Conservation (phyloP, 2,329 filamentous ascomycete species). For the Cladosporium sp. region DNA sequence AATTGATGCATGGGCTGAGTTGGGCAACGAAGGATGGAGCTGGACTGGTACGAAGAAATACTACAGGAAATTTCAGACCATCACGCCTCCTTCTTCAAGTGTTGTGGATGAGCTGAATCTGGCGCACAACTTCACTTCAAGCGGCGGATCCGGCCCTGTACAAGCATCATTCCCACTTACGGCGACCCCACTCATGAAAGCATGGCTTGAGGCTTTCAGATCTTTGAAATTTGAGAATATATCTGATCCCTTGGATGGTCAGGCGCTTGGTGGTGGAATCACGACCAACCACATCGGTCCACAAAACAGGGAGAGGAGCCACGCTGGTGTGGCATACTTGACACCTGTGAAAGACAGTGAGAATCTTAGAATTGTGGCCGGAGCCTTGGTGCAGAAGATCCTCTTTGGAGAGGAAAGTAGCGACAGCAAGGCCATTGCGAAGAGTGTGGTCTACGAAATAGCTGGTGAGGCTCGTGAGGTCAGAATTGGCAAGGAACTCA, state of each 20-base stretch:
- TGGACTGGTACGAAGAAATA: constrained; percentile 32
- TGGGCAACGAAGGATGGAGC: constrained; percentile 42
- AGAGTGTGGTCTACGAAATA: constrained; percentile 18
- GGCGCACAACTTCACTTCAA: constrained; percentile 22
- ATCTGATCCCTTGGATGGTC: constrained; percentile 21
- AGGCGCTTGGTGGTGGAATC: neutral
- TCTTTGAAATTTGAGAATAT: constrained; percentile 20
- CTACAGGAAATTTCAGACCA: constrained; percentile 11
- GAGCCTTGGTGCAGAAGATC: constrained; percentile 24
- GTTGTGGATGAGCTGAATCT: constrained; percentile 14
- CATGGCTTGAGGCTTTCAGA: constrained; percentile 25
- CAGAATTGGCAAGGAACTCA: constrained; percentile 48
- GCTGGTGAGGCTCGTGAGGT: constrained; percentile 26
- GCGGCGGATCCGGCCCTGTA: constrained; percentile 24
- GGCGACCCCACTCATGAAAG: constrained; percentile 18
- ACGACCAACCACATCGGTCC: constrained; percentile 17
- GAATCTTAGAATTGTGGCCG: constrained; percentile 24
- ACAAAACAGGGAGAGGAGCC: constrained; percentile 23
- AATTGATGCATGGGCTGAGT: constrained; percentile 39
- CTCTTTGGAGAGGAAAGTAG: constrained; percentile 13
- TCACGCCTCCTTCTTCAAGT: neutral
- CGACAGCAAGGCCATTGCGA: constrained; percentile 6
- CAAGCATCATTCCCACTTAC: constrained; percentile 19
- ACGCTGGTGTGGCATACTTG: constrained; percentile 27
- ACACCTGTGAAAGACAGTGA: constrained; percentile 21